These are phyloP conservation scores for Speleostelium caveatum DNA, from an alignment of 78 protist genomes.

Conservation along the genomic window DNA sequence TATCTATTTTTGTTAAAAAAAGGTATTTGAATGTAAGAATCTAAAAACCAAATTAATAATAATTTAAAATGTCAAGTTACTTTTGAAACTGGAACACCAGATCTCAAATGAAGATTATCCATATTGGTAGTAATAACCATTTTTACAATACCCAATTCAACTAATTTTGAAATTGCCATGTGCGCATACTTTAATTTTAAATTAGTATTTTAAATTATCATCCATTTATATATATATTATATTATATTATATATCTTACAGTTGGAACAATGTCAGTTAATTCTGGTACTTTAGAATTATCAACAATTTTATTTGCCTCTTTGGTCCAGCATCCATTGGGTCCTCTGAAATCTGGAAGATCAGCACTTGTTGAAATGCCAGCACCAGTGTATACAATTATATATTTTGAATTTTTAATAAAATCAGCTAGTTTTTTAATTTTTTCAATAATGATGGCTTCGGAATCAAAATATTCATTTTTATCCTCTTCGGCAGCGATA, in stretches of 20 bases:
- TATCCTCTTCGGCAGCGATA: neutral
- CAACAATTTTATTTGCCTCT: conserved; percentile 6
- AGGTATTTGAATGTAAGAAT: no score
- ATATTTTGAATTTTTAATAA: neutral
- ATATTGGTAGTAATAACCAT: conserved; percentile 24
- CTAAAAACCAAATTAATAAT: no score
- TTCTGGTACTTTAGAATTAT: neutral
- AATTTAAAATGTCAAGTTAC: no score
- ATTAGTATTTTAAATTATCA: no score
- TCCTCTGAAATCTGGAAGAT: conserved; percentile 85
- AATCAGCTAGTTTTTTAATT: neutral
- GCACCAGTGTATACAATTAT: conserved; percentile 84
- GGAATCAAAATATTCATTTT: conserved; percentile 7
- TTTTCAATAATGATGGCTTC: neutral
- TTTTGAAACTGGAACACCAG: conserved; percentile 20
- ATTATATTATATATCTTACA: no score
- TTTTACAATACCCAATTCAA: neutral
- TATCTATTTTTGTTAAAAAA: no score
- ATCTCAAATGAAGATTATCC: conserved; percentile 55
- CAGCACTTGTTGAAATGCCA: conserved; percentile 84
- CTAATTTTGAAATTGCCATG: conserved; percentile 48
- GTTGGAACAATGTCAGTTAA: conserved; percentile 26
- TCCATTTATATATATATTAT: neutral
- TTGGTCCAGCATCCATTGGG: conserved; percentile 86
- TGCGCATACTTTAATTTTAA: conserved; percentile 23